Percentiles rank a stretch among this genome's conserved stretches.
These are phyloP conservation scores for Dioscorea dumetorum DNA, from an alignment of 106 monocot genomes.

Conservation along the genomic window DNA sequence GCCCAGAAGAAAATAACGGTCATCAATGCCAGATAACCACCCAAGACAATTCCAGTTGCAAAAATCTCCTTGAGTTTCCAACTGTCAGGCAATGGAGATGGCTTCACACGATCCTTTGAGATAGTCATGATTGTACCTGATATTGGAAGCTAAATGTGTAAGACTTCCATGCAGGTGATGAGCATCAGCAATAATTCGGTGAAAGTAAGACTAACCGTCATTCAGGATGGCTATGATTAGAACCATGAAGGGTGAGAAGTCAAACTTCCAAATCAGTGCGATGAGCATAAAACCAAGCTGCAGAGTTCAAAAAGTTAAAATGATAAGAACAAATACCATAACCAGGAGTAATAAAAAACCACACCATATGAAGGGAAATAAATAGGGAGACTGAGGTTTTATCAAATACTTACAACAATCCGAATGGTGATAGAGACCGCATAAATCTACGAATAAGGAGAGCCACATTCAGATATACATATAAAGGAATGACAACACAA, in stretches of 20 bases:
- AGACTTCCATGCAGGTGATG: no score
- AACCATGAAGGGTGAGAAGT: constrained; percentile 77
- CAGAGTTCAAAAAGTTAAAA: constrained; percentile 7
- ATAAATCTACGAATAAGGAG: constrained; percentile 37
- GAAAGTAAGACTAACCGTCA: constrained; percentile 30
- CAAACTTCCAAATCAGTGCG: constrained; percentile 69
- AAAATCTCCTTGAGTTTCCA: constrained; percentile 64
- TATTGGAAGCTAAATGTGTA: not conserved
- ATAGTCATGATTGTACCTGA: constrained; percentile 57
- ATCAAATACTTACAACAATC: constrained; percentile 58
- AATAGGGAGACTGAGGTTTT: no score
- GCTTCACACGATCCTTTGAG: constrained; percentile 49
- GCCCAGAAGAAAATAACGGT: constrained; percentile 60
- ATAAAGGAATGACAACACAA: no score
- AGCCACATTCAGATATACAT: not conserved
- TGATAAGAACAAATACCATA: not conserved
- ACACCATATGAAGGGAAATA: no score
- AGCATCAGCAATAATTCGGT: not conserved
- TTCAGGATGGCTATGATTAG: constrained; percentile 69
- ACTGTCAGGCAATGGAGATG: constrained; percentile 49
- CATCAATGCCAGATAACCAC: constrained; percentile 39
- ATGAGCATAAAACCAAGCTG: constrained; percentile 72
- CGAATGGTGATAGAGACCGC: constrained; percentile 81
- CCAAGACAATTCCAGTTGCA: constrained; percentile 39
- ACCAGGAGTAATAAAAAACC: no score